Evolutionary conservation across 306 rosid species (phyloP), one percentile per base, ranked within the genome.

Genomic region (Sechiopsis laciniata): DNA sequence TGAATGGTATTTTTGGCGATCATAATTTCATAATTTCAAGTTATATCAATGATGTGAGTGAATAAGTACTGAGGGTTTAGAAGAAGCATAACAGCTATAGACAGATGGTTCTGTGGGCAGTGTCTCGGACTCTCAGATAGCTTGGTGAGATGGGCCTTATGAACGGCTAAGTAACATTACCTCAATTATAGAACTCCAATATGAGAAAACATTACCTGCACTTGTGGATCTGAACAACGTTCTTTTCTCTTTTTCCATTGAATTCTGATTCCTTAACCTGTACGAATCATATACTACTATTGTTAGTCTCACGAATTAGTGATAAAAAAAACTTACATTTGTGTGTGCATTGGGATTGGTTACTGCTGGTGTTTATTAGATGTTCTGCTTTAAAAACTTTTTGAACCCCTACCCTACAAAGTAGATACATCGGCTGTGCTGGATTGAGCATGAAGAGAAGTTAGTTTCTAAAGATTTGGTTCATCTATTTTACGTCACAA

Each of bases 261-360:
- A 86, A 62, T 75, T 88, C 92, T 0, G 95, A 88, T 77, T 91
- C 95, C 76, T 76, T 85, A 63, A 94, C 95, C 99, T 94, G 62
- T 74, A 66, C 32, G 58, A 80, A 77, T 69, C 17, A 55, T 62
- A 78, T 71, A 76, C 6, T 40, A 40, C 46, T 0, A 40, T 40
- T 40, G 1, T 40, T 40, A 73, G 78, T 58, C 63, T 71, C 46
- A 67, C 55, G 4, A 62, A 62, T 50, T 8, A 53, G n/a, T 16
- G 10, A 24, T 26, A 12, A 7, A 10, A 7, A 10, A 15, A 26
- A 26, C 32, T 37, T 17, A 16, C 32, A 40, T 58, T 0, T 65
- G 29, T 65, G 32, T 65, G 42, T 40, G 32, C 50, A n/a, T 9
- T 20, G 63, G 16, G 32, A 21, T 5, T 58, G 64, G 64, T 8